Evolutionary conservation across 306 rosid species (phyloP).

Genomic region (Elaeagnus macrophylla): DNA sequence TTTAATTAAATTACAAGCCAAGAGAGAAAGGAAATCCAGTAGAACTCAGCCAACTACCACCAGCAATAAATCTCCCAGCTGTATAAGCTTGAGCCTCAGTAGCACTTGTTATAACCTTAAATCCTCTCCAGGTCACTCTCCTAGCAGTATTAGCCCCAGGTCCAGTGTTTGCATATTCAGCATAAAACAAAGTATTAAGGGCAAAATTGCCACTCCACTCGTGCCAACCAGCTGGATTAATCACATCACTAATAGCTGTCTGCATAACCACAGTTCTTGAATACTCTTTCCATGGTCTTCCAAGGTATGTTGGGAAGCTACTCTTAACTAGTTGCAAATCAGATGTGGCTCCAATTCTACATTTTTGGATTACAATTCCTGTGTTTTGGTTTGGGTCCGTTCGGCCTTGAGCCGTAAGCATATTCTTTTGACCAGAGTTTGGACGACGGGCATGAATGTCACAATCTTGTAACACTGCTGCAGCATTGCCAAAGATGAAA

Average conservation of each 20-base stretch:
- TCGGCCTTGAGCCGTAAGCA: constrained; percentile 85
- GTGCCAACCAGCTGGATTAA: constrained; percentile 68
- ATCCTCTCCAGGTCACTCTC: constrained; percentile 75
- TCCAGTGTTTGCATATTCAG: constrained; percentile 64
- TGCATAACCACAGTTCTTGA: constrained; percentile 79
- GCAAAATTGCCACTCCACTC: constrained; percentile 73
- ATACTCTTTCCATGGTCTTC: constrained; percentile 87
- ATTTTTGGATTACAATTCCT: constrained; percentile 73
- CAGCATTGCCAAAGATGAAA: constrained; percentile 82
- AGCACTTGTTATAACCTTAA: constrained; percentile 41
- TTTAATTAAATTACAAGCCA: constrained; percentile 47
- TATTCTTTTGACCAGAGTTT: constrained; percentile 69
- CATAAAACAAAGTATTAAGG: constrained; percentile 50
- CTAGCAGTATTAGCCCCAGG: constrained; percentile 51
- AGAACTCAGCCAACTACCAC: constrained; percentile 53
- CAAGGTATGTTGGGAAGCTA: constrained; percentile 54
- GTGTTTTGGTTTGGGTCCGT: constrained; percentile 87
- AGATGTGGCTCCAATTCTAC: constrained; percentile 64
- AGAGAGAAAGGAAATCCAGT: constrained; percentile 72
- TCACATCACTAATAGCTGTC: constrained; percentile 40
- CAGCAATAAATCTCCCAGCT: constrained; percentile 50
- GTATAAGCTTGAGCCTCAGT: constrained; percentile 56
- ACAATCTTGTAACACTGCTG: constrained; percentile 60
- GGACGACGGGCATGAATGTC: constrained; percentile 82
- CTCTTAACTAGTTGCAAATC: constrained; percentile 36